Conservation (phyloP, 2,329 filamentous ascomycete species). For the Drechmeria coniospora region DNA sequence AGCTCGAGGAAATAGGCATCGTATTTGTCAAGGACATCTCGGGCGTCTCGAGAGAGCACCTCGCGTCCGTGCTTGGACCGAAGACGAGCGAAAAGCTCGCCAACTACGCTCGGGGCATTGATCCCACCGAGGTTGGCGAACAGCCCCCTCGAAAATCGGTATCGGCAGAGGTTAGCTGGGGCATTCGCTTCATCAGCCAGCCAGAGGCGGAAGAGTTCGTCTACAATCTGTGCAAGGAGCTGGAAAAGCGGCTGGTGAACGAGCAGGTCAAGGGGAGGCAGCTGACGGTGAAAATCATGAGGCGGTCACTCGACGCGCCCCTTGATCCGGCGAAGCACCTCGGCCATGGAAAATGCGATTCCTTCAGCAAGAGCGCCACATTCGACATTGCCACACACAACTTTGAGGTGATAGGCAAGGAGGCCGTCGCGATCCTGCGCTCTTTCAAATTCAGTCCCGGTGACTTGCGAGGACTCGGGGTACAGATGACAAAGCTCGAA, state of each 20-base stretch:
- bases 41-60: conserved; percentile 57
- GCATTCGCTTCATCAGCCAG: conserved; percentile 84
- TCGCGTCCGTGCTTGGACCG: conserved; percentile 61
- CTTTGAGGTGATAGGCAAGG: conserved; percentile 55
- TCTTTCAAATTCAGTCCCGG: conserved; percentile 75
- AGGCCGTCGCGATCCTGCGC: conserved; percentile 71
- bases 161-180: conserved; percentile 96
- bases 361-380: conserved; percentile 71
- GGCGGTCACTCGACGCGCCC: conserved; percentile 69
- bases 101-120: conserved; percentile 82
- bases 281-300: conserved; percentile 90
- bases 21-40: conserved; percentile 73
- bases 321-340: conserved; percentile 85
- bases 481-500: conserved; percentile 89
- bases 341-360: conserved; percentile 89
- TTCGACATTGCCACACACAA: conserved; percentile 77
- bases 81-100: conserved; percentile 87
- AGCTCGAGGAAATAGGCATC: conserved; percentile 75
- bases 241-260: conserved; percentile 65
- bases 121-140: conserved; percentile 71
- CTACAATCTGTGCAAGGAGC: conserved; percentile 66
- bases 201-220: conserved; percentile 91
- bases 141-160: conserved; percentile 82
- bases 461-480: conserved; percentile 79
- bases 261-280: conserved; percentile 79